These are phyloP conservation scores for Galerina sulciceps DNA, from an alignment of 768 basidiomycete genomes.

Conservation along the genomic window DNA sequence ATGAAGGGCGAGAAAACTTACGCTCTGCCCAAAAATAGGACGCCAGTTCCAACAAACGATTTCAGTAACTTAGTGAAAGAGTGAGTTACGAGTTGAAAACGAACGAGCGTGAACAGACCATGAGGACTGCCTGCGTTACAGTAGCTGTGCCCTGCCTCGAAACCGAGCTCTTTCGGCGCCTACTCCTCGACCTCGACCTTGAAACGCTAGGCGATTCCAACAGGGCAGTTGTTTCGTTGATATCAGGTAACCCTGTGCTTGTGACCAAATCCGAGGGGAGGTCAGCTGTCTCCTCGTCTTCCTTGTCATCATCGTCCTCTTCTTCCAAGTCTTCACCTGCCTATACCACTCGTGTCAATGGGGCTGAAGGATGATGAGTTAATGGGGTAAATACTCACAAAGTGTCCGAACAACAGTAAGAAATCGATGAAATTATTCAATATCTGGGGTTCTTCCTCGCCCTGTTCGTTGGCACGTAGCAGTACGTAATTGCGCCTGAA, in stretches of 20 bases:
- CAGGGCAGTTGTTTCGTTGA: conserved; percentile 61
- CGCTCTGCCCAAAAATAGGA: conserved; percentile 95
- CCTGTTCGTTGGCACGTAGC: conserved; percentile 70
- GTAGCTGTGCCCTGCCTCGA: conserved; percentile 84
- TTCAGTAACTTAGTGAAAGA: conserved; percentile 70
- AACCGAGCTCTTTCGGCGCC: conserved; percentile 58
- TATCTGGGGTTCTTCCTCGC: conserved; percentile 60
- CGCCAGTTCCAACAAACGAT: conserved; percentile 94
- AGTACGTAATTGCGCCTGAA: conserved; percentile 90
- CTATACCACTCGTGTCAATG: conserved; percentile 39
- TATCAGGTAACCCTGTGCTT: conserved; percentile 26
- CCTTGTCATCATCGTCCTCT: conserved; percentile 83
- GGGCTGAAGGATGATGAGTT: neutral
- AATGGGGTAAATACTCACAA: conserved; percentile 58
- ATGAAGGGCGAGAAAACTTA: conserved; percentile 39
- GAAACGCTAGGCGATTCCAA: conserved; percentile 35
- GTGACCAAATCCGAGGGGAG: neutral
- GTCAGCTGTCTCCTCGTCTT: conserved; percentile 56
- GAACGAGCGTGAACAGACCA: conserved; percentile 55
- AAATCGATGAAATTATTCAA: conserved; percentile 95
- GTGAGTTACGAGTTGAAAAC: neutral
- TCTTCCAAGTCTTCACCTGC: conserved; percentile 91
- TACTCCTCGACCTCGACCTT: conserved; percentile 49
- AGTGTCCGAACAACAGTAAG: conserved; percentile 93
- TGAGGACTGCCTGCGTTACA: conserved; percentile 88